Base-by-base conservation (phyloP, 139 green algal species). In the Auxenochlorella pyrenoidosa region DNA sequence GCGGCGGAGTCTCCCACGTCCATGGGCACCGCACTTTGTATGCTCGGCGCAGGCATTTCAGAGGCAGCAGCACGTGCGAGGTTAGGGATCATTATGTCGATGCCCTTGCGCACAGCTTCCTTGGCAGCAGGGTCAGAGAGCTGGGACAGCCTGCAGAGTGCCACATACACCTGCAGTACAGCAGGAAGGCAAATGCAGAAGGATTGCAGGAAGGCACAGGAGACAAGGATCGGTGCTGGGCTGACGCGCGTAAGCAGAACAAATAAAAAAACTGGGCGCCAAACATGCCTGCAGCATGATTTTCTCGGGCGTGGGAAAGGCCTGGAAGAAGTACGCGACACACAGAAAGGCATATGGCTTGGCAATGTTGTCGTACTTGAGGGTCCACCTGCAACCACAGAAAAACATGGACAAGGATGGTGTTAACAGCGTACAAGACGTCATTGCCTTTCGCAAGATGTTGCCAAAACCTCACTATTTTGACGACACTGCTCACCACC, bases 281-380 rank as follows among this genome's bases (percentile, higher is more conserved):
- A 71, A 22, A 38, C 63, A 10, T 44, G 96, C 95, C 93, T 98
- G 95, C 81, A 98, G 88, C 51, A 97, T 93, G 60, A 98, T 96
- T 88, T 97, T 98, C 76, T 98, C 95, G 0, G 96, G 94, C 15
- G 85, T 88, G 3, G 75, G 88, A 83, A 96, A 97, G 63, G 92
- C 90, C n/a, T 94, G 89, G 59, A 99, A 91, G 92, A 99, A 98
- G 87, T 98, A 93, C 71, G 93, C 95, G 13, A 98, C 95, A 80
- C 96, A 97, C 6, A 98, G 91, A 87, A 99, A 98, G 36, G 97
- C 97, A 86, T 94, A 95, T 75, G 92, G 93, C 90, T 97, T 97
- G 88, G 88, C 89, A 70, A 85, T 88, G 90, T 98, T 96, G 83
- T 99, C 94, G 28, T 88, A 81, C 92, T 98, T 98, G 5, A 99